Evolutionary conservation across 192 early-diverging fungal species (phyloP).

Genomic region (Coemansia asiatica): DNA sequence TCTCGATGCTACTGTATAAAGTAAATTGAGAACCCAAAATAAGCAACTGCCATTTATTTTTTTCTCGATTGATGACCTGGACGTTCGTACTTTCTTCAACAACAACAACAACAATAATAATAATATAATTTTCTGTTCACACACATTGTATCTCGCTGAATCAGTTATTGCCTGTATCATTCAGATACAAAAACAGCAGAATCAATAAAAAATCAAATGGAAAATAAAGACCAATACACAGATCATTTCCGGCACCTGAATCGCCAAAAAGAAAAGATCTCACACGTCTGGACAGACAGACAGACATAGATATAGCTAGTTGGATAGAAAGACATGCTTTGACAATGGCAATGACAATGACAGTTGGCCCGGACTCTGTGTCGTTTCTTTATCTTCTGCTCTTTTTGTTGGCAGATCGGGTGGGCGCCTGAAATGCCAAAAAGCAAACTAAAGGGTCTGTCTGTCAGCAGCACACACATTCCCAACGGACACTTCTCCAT

Average conservation of each 20-base stretch:
- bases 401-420: background rate
- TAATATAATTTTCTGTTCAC: background rate
- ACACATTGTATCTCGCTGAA: background rate
- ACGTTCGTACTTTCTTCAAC: background rate
- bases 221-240: slow-evolving; percentile 10
- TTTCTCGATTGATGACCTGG: background rate
- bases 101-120: background rate
- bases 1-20: background rate
- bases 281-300: background rate
- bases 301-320: background rate
- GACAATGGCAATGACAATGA: background rate
- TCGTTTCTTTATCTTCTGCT: background rate
- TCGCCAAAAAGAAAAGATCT: too few species aligned
- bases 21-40: background rate
- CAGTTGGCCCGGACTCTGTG: background rate
- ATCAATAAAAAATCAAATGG: slow-evolving; percentile 12
- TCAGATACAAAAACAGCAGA: background rate
- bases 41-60: background rate
- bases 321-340: background rate
- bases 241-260: background rate
- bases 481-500: background rate
- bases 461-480: background rate
- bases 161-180: background rate
- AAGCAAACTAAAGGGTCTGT: background rate
- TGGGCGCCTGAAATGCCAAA: background rate